phyloP scores from a whole-genome alignment of 139 green algal species.

The Ulvella scutata region DNA sequence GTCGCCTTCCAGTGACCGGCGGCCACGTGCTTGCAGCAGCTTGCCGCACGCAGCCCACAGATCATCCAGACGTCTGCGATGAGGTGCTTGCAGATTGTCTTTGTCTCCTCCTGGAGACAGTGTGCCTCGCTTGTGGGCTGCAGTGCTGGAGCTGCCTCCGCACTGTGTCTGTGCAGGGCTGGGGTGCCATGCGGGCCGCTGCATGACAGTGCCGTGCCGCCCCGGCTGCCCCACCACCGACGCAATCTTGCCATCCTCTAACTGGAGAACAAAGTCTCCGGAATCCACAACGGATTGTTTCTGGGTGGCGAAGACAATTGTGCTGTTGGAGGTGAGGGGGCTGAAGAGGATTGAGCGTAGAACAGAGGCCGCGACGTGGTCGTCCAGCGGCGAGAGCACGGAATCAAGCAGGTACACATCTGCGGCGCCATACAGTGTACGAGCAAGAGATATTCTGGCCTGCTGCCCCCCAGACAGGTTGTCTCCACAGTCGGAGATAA shows the following conservation, averaged over 20 bases:
- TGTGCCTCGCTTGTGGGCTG: too few relatives aligned
- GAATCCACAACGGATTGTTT: not conserved
- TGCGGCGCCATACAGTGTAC: not conserved
- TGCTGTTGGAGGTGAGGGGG: not conserved
- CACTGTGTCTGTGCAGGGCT: too few relatives aligned
- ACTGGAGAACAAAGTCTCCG: not conserved
- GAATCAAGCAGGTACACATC: slow-evolving; percentile 1
- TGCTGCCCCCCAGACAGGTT: slow-evolving; percentile 35
- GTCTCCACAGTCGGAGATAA: slow-evolving; percentile 32
- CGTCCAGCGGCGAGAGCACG: not conserved
- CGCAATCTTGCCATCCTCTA: not conserved
- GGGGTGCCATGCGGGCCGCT: too few relatives aligned
- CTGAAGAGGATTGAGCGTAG: not conserved
- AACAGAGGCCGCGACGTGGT: not conserved
- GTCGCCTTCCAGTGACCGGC: too few relatives aligned
- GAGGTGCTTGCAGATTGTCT: too few relatives aligned
- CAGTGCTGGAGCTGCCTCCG: too few relatives aligned
- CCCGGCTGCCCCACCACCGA: not conserved
- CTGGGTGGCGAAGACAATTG: not conserved
- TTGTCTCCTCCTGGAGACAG: too few relatives aligned
- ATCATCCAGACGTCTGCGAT: too few relatives aligned
- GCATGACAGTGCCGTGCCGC: too few relatives aligned
- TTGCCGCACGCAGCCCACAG: too few relatives aligned
- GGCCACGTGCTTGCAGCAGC: too few relatives aligned
- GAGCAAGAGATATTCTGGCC: slow-evolving; percentile 25